Conservation (phyloP, 2,329 filamentous ascomycete species). For the Colletotrichum graminicola region DNA sequence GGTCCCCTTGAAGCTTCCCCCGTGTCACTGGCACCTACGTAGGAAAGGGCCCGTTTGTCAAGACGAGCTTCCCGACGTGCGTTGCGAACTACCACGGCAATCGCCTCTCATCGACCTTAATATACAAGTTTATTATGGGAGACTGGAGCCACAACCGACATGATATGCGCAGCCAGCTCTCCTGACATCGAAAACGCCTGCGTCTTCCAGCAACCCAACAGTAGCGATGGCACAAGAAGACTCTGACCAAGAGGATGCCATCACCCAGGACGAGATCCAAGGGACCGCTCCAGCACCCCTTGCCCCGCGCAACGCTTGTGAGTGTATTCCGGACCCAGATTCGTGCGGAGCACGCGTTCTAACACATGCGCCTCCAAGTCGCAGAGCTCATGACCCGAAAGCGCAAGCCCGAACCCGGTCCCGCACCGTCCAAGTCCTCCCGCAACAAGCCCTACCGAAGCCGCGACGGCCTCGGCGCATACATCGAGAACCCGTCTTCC, state of each 20-base stretch:
- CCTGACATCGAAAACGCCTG: background rate
- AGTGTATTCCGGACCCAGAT: slow-evolving; percentile 4
- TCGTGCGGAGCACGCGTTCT: slow-evolving; percentile 9
- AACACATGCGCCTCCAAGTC: slow-evolving; percentile 45
- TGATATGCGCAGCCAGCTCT: slow-evolving; percentile 7
- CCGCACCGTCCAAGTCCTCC: slow-evolving; percentile 40
- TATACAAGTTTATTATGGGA: background rate
- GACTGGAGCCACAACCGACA: slow-evolving; percentile 2
- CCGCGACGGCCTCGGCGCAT: slow-evolving; percentile 74
- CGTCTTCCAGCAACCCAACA: background rate
- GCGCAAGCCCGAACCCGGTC: slow-evolving; percentile 48
- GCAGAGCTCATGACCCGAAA: slow-evolving; percentile 54
- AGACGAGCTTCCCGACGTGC: background rate
- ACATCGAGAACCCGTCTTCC: slow-evolving; percentile 72
- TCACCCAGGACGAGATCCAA: slow-evolving; percentile 57
- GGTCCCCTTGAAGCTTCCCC: background rate
- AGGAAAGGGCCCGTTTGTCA: background rate
- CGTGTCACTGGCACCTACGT: background rate
- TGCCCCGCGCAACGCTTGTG: slow-evolving; percentile 59
- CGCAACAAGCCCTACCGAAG: slow-evolving; percentile 56
- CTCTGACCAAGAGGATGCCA: slow-evolving; percentile 55
- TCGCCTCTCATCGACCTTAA: background rate
- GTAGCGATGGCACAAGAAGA: slow-evolving; percentile 45
- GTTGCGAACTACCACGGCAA: background rate
- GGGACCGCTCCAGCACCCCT: slow-evolving; percentile 48